Evolutionary conservation across 1,139 yeast species (phyloP).

Genomic region (Arxiozyma heterogenica): DNA sequence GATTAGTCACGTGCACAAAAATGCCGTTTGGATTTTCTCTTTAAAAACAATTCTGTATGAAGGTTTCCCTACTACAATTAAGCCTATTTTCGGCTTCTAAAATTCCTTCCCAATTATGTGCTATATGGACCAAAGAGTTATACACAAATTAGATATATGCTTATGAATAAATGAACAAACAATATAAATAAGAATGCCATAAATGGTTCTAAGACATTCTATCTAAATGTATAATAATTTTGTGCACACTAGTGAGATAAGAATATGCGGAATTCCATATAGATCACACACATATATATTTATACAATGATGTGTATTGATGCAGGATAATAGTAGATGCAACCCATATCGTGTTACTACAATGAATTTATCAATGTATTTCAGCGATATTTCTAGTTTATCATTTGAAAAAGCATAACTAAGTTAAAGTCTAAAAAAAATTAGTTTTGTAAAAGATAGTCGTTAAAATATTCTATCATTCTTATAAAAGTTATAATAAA

Average conservation of each 20-base stretch:
- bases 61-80: background rate
- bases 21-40: background rate
- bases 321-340: background rate
- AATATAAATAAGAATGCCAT: background rate
- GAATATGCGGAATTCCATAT: background rate
- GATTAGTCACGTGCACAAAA: background rate
- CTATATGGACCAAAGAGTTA: background rate
- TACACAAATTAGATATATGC: too few relatives aligned
- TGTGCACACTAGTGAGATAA: background rate
- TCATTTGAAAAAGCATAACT: too few relatives aligned
- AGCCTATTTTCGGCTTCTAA: background rate
- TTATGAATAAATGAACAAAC: background rate
- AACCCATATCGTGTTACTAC: background rate
- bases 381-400: too few relatives aligned
- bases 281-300: background rate
- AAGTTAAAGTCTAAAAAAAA: background rate
- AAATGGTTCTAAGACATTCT: background rate
- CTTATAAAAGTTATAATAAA: conserved; percentile 34
- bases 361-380: background rate
- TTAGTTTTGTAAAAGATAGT: too few relatives aligned
- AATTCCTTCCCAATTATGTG: background rate
- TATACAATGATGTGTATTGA: background rate
- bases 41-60: background rate
- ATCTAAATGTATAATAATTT: too few relatives aligned
- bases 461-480: too few relatives aligned